Percentiles rank a stretch among this genome's conserved stretches.
These are phyloP conservation scores for Phytophthora pistaciae DNA, from an alignment of 352 stramenopile genomes.

Conservation along the genomic window DNA sequence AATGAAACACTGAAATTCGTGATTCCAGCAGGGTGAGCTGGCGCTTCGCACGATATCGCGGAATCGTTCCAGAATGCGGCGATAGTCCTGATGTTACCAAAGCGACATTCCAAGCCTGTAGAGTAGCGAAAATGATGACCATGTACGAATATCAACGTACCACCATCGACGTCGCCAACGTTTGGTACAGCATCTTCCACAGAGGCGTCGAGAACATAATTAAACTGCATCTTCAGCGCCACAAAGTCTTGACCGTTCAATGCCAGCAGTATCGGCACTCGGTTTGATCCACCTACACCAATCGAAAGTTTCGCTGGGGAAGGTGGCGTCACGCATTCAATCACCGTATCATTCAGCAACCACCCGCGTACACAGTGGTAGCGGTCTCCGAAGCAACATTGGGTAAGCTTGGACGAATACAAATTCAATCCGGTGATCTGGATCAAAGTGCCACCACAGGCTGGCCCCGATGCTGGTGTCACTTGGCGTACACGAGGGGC, in stretches of 20 bases:
- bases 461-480: constrained; percentile 51
- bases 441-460: constrained; percentile 59
- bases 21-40: constrained; percentile 36
- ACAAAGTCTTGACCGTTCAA: constrained; percentile 84
- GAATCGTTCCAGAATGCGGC: constrained; percentile 73
- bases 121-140: constrained; percentile 79
- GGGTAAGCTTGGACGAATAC: constrained; percentile 58
- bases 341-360: constrained; percentile 40
- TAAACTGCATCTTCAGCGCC: constrained; percentile 51
- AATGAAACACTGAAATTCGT: constrained; percentile 59
- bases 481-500: constrained; percentile 61
- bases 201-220: constrained; percentile 59
- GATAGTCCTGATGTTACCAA: constrained; percentile 46
- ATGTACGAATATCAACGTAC: constrained; percentile 58
- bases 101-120: constrained; percentile 59
- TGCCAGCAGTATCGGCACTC: constrained; percentile 67
- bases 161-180: constrained; percentile 56
- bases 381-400: constrained; percentile 72
- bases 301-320: constrained; percentile 30
- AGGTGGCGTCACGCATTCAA: constrained; percentile 48
- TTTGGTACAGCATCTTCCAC: constrained; percentile 56
- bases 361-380: constrained; percentile 47
- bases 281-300: constrained; percentile 22
- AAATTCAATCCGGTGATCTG: constrained; percentile 65
- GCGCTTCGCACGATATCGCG: constrained; percentile 64